phyloP scores from a whole-genome alignment of 805 yeast genomes.

The Metschnikowia peoriensis region DNA sequence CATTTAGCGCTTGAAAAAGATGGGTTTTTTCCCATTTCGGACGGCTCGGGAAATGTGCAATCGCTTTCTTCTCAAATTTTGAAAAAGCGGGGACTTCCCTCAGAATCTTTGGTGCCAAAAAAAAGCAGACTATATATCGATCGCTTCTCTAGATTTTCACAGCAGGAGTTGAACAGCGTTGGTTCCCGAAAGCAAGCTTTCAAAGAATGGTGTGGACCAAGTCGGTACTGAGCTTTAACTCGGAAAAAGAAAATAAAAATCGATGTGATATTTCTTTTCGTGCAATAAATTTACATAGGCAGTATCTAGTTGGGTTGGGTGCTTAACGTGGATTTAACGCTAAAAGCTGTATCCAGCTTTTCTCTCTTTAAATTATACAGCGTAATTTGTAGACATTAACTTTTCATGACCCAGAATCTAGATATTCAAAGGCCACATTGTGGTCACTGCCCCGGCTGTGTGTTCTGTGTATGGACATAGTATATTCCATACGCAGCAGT shows the following conservation, averaged over 20 bases:
- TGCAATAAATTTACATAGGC: too few species aligned
- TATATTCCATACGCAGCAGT: too few species aligned
- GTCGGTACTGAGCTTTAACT: too few species aligned
- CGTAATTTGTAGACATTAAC: too few species aligned
- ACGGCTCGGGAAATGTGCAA: not conserved
- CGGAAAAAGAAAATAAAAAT: too few species aligned
- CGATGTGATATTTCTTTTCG: too few species aligned
- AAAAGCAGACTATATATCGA: not conserved
- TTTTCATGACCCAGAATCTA: not conserved
- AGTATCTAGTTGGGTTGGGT: too few species aligned
- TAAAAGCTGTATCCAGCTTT: too few species aligned
- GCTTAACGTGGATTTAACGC: too few species aligned
- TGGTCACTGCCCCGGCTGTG: not conserved
- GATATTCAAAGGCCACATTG: not conserved
- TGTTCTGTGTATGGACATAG: not conserved
- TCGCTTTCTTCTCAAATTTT: not conserved
- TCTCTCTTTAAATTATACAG: too few species aligned
- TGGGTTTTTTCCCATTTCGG: not conserved
- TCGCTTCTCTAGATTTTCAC: not conserved
- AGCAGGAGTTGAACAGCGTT: not conserved
- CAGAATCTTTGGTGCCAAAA: not conserved
- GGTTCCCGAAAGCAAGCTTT: not conserved
- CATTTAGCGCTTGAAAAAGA: not conserved
- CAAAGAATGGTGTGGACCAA: not conserved
- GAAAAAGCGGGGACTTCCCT: not conserved